These are phyloP conservation scores for Colletotrichum nymphaeae DNA, from an alignment of 2,329 filamentous ascomycete genomes.

Conservation along the genomic window DNA sequence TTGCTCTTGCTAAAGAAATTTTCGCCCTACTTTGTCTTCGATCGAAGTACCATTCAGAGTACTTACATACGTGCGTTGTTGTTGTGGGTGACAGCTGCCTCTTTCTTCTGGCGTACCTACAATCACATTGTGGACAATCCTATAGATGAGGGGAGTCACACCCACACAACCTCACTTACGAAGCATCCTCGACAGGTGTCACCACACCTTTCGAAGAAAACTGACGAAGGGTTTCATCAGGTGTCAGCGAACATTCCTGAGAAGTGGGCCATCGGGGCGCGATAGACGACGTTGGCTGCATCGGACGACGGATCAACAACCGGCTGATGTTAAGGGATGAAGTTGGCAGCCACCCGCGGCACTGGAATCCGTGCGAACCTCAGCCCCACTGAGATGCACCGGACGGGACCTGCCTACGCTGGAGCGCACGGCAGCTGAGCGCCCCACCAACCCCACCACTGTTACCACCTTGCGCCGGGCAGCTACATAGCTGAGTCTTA, in stretches of 20 bases:
- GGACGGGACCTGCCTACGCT: background rate
- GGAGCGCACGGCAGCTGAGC: background rate
- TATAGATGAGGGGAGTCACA: background rate
- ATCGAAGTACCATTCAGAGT: background rate
- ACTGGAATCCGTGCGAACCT: slow-evolving; percentile 10
- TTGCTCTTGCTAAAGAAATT: background rate
- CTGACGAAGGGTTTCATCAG: background rate
- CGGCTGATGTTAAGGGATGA: slow-evolving; percentile 29
- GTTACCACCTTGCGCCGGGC: background rate
- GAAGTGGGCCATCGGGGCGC: slow-evolving; percentile 1
- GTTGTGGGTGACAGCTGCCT: background rate
- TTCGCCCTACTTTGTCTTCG: background rate
- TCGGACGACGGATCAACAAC: slow-evolving; percentile 18
- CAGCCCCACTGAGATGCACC: slow-evolving; percentile 2
- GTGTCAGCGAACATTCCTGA: slow-evolving; percentile 8
- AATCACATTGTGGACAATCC: background rate
- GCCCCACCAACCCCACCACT: slow-evolving; percentile 2
- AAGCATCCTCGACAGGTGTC: background rate
- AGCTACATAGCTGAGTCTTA: background rate
- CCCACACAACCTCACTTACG: background rate
- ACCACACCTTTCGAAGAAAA: background rate
- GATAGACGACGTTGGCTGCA: background rate
- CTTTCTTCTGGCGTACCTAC: background rate
- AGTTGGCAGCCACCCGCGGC: slow-evolving; percentile 10
- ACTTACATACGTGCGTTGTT: background rate